Evolutionary conservation across 73 alveolate genomes (phyloP).

Genomic region (Uronychia setigera): DNA sequence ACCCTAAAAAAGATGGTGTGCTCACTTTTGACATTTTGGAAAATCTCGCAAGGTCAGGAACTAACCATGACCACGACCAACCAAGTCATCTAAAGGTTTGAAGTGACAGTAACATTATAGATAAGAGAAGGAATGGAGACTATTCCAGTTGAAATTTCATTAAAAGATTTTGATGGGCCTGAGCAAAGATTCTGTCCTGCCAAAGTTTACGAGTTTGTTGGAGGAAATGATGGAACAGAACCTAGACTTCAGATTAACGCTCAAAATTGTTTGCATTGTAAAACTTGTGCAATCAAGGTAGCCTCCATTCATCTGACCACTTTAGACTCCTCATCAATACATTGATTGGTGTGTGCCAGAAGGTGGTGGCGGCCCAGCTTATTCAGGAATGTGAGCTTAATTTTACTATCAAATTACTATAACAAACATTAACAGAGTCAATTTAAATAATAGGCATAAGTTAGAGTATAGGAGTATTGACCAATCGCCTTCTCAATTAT

Average conservation of each 20-base stretch:
- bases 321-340: conserved; percentile 86
- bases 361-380: conserved; percentile 97
- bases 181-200: conserved; percentile 98
- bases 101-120: too few relatives aligned
- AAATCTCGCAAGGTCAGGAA: conserved; percentile 89
- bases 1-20: conserved; percentile 95
- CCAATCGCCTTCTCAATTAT: too few relatives aligned
- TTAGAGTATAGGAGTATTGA: too few relatives aligned
- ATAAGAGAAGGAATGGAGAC: conserved; percentile 73
- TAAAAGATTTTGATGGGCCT: conserved; percentile 83
- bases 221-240: conserved; percentile 52
- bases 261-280: conserved; percentile 97
- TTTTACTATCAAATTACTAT: background rate
- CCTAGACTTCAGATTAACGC: conserved; percentile 81
- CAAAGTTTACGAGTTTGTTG: conserved; percentile 89
- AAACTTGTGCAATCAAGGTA: conserved; percentile 94
- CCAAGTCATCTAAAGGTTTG: conserved; percentile 93
- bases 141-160: conserved; percentile 55
- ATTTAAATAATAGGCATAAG: too few relatives aligned
- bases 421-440: background rate
- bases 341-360: conserved; percentile 97
- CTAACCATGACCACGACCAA: conserved; percentile 95
- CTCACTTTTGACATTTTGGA: conserved; percentile 90
- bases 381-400: conserved; percentile 57
- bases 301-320: too few relatives aligned